Conservation (phyloP, 2,329 filamentous ascomycete species). For the Verticillium nubilum region DNA sequence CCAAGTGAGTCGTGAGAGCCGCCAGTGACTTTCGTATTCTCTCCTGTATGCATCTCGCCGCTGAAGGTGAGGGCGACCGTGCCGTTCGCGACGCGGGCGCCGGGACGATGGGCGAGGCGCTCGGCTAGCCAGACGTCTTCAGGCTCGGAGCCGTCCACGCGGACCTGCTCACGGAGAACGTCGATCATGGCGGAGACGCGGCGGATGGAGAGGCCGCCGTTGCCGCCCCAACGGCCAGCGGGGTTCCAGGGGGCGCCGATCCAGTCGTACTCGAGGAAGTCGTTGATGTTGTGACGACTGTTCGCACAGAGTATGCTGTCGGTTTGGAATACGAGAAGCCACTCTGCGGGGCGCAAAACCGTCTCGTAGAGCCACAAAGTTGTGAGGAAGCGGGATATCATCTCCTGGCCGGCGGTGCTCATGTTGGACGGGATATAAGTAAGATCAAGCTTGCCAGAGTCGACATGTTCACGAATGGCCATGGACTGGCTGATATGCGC, state of each 20-base stretch:
- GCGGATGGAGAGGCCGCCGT: constrained; percentile 47
- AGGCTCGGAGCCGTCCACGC: constrained; percentile 36
- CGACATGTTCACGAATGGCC: constrained; percentile 38
- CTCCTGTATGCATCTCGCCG: constrained; percentile 40
- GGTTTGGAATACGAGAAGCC: constrained; percentile 48
- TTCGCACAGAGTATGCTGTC: constrained; percentile 54
- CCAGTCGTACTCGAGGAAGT: constrained; percentile 49
- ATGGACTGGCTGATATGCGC: constrained; percentile 35
- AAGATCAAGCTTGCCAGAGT: constrained; percentile 42
- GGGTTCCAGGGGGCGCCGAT: constrained; percentile 45
- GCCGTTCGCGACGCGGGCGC: constrained; percentile 45
- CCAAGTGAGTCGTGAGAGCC: constrained; percentile 18
- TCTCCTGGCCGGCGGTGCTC: constrained; percentile 43
- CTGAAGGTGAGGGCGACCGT: constrained; percentile 42
- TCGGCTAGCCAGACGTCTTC: constrained; percentile 54
- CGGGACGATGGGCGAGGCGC: constrained; percentile 42
- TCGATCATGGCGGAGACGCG: constrained; percentile 47
- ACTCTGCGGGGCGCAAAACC: constrained; percentile 43
- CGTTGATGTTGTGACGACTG: constrained; percentile 37
- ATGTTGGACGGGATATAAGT: constrained; percentile 46
- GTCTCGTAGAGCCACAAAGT: constrained; percentile 46
- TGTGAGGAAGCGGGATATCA: constrained; percentile 48
- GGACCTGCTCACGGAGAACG: constrained; percentile 41
- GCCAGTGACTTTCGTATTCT: constrained; percentile 6
- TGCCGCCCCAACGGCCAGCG: constrained; percentile 38